Conservation (phyloP, 495 filamentous ascomycete genomes). For the Glarea lozoyensis region DNA sequence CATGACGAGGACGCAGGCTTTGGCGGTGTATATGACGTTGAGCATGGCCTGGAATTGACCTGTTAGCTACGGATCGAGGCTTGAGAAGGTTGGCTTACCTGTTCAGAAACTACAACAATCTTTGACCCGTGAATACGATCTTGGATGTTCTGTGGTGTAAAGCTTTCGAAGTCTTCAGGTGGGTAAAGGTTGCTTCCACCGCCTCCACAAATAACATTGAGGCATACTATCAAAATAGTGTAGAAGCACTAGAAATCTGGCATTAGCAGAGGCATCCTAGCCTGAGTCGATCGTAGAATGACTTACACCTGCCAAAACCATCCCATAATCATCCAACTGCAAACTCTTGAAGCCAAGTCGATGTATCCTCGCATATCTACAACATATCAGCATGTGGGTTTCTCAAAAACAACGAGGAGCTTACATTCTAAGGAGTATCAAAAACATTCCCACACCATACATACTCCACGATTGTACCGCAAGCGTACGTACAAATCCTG, state of each 20-base stretch:
- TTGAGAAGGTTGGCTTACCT: too few species aligned
- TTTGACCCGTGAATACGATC: conserved; percentile 43
- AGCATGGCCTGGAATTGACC: too few species aligned
- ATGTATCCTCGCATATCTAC: conserved; percentile 38
- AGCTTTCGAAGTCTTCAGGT: conserved; percentile 26
- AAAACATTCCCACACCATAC: conserved; percentile 35
- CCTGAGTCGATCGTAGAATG: too few species aligned
- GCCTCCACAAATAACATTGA: conserved; percentile 41
- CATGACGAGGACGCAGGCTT: conserved; percentile 47
- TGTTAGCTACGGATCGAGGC: too few species aligned
- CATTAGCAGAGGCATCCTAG: too few species aligned
- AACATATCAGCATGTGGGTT: background rate
- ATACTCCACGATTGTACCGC: conserved; percentile 44
- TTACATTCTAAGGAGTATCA: conserved; percentile 19
- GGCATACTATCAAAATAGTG: conserved; percentile 40
- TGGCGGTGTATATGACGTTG: conserved; percentile 39
- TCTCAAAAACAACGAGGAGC: background rate
- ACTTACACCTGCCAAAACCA: too few species aligned
- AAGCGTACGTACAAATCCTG: too few species aligned
- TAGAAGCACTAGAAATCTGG: conserved; percentile 41
- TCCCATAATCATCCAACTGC: conserved; percentile 44
- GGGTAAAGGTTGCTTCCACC: conserved; percentile 48
- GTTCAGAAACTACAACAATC: conserved; percentile 48
- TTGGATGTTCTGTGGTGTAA: conserved; percentile 31
- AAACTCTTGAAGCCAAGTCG: conserved; percentile 36